Evolutionary conservation across 2,329 filamentous ascomycete species (phyloP), one percentile per base, ranked within the genome.

Genomic region (Ceratocystis cubensis): DNA sequence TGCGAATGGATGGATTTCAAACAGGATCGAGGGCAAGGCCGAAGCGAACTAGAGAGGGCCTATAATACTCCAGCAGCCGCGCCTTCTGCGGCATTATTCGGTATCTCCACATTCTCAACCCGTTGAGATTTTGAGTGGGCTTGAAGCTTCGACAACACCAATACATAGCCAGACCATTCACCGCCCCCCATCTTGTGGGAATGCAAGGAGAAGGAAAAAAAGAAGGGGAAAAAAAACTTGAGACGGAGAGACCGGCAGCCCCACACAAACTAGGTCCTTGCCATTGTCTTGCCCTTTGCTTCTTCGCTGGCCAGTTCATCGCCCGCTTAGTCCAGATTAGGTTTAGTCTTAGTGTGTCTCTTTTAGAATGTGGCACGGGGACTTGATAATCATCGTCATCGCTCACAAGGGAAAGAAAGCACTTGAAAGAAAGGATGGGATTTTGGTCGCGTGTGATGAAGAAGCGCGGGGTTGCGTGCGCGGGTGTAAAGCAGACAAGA

Each of bases 171-270:
- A n/a, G 46, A 3, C 22, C 53, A 3, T 30, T 28, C 22, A 57
- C 53, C 46, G 46, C 22, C 22, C 45, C 15, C n/a, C 53, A 28
- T 28, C 25, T 57, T 57, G 25, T 33, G 53, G 53, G 22, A 33
- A 17, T 10, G 53, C 46, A 57, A 22, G 15, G 1, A 57, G 7
- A 50, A 15, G 15, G 46, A 20, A 15, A n/a, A n/a, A n/a, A 50
- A 50, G n/a, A 50, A 28, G 53, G 8, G 25, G 22, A 57, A 57
- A 25, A 25, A 56, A 57, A 57, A 28, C 53, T 57, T 30, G 22
- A 28, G 53, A 57, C 53, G 53, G 53, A 57, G 53, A 57, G 33
- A 57, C 53, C 53, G 53, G 53, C 53, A 22, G 53, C 53, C 53
- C 53, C 53, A 57, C 53, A 28, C 25, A 50, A 13, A 37, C 33